Evolutionary conservation across 768 basidiomycete species (phyloP).

Genomic region (Suillus discolor): DNA sequence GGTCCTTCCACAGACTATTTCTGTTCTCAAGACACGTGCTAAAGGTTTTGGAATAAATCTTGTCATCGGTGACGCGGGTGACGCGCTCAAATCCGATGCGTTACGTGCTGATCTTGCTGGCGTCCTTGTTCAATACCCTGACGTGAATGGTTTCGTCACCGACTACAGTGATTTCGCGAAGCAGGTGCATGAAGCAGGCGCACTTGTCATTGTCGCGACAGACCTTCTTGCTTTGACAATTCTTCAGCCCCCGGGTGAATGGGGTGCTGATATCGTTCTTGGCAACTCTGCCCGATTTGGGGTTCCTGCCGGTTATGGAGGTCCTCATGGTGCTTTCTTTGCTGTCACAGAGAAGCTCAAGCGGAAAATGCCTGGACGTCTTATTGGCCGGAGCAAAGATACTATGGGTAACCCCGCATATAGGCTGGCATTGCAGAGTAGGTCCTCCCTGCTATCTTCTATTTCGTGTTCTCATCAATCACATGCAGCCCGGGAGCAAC

Average conservation of each 20-base stretch:
- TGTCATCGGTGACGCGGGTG: constrained; percentile 62
- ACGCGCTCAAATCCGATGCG: constrained; percentile 51
- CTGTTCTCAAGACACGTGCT: constrained; percentile 88
- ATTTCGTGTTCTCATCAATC: constrained; percentile 13
- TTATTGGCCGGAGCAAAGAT: constrained; percentile 91
- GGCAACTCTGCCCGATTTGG: constrained; percentile 97
- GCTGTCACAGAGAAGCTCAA: constrained; percentile 90
- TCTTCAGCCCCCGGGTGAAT: constrained; percentile 96
- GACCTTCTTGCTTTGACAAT: constrained; percentile 92
- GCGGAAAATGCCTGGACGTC: constrained; percentile 97
- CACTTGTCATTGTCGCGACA: constrained; percentile 85
- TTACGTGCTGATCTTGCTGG: constrained; percentile 74
- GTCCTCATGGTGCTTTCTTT: constrained; percentile 97
- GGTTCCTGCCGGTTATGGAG: constrained; percentile 96
- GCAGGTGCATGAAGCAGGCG: constrained; percentile 71
- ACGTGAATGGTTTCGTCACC: constrained; percentile 81
- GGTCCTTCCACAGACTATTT: constrained; percentile 87
- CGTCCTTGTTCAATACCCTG: constrained; percentile 91
- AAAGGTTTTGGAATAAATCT: constrained; percentile 93
- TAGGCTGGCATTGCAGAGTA: constrained; percentile 92
- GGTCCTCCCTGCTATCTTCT: constrained; percentile 31
- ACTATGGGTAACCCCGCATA: constrained; percentile 85
- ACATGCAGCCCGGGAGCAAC: constrained; percentile 84
- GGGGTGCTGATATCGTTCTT: constrained; percentile 95
- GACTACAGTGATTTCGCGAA: constrained; percentile 71